A percentile compares a stretch with the other conserved stretches of the same genome.
phyloP scores from a whole-genome alignment of 805 yeast species.

The Naumovozyma baii region DNA sequence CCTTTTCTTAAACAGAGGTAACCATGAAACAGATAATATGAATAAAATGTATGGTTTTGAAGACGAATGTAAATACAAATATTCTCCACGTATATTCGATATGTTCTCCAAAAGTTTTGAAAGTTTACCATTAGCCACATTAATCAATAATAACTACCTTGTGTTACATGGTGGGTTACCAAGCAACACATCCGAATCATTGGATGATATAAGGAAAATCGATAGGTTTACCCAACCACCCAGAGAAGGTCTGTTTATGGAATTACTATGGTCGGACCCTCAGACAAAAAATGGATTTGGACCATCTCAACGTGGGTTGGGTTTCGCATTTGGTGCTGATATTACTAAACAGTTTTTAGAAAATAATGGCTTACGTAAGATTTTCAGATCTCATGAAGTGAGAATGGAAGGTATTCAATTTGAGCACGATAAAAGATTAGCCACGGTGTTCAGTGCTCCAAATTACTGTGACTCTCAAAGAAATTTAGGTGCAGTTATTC shows the following conservation, averaged over 20 bases:
- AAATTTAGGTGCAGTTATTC: conserved; percentile 82
- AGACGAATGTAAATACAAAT: conserved; percentile 90
- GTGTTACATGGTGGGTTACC: conserved; percentile 96
- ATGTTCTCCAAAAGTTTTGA: conserved; percentile 83
- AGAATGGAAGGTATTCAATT: conserved; percentile 81
- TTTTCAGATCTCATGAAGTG: conserved; percentile 92
- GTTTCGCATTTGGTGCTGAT: conserved; percentile 95
- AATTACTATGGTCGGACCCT: conserved; percentile 95
- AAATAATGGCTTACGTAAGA: conserved; percentile 59
- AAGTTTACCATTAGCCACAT: conserved; percentile 74
- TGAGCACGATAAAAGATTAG: conserved; percentile 77
- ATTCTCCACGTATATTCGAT: conserved; percentile 66
- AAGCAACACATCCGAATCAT: conserved; percentile 59
- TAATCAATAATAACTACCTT: conserved; percentile 67
- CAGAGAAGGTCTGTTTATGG: conserved; percentile 89
- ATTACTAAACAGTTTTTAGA: conserved; percentile 73
- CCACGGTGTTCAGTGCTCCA: conserved; percentile 97
- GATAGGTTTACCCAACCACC: conserved; percentile 83
- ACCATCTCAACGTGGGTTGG: conserved; percentile 89
- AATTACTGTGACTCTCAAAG: conserved; percentile 92
- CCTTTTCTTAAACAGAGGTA: conserved; percentile 80
- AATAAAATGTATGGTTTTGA: conserved; percentile 93
- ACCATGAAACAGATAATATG: conserved; percentile 96
- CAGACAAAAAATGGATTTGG: conserved; percentile 69
- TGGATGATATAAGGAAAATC: conserved; percentile 64